Evolutionary conservation across 2,329 filamentous ascomycete genomes (phyloP), one percentile per base, ranked within the genome.

Genomic region (Botrytis aclada): DNA sequence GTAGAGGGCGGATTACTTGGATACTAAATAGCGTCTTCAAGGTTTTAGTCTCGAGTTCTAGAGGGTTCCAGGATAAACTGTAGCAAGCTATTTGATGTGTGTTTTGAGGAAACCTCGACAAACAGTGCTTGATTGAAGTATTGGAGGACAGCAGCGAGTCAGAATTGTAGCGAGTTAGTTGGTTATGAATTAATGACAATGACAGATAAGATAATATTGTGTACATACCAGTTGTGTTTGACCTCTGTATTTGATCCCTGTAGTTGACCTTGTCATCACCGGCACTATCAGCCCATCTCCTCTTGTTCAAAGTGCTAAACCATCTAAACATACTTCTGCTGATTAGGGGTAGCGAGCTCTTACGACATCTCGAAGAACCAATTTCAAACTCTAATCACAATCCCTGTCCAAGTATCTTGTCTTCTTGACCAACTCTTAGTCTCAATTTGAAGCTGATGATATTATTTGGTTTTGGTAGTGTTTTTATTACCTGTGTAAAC

Each of bases 1-100:
- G 80, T 80, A 72, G 66, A 32, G 20, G 16, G 45, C 32, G 29
- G 39, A 56, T 10, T 32, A 45, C 37, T 45, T 25, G n/a, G 37
- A 43, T 34, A 69, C 10, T 7, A 25, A 29, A 45, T 16, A 45
- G 9, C 14, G 5, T 47, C 10, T 34, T 34, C 5, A 9, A 22
- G 20, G 32, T 47, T 6, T 65, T 65, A 5, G 8, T 34, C 29
- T 47, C 29, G 29, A 47, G 32, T 12, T n/a, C n/a, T 47, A 22
- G 12, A 47, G 10, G 10, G 2, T 45, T 34, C 3, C 5, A 32
- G 10, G n/a, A 34, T 25, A 9, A 29, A 34, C 22, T 32, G 20
- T 14, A n/a, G 39, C 43, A 25, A 64, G 41, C 22, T 16, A 8
- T 6, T 29, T 34, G 1, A 22, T 20, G 25, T 20, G 16, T 43